Evolutionary conservation across 1,284 basidiomycete genomes (phyloP).

Genomic region (Malassezia slooffiae): DNA sequence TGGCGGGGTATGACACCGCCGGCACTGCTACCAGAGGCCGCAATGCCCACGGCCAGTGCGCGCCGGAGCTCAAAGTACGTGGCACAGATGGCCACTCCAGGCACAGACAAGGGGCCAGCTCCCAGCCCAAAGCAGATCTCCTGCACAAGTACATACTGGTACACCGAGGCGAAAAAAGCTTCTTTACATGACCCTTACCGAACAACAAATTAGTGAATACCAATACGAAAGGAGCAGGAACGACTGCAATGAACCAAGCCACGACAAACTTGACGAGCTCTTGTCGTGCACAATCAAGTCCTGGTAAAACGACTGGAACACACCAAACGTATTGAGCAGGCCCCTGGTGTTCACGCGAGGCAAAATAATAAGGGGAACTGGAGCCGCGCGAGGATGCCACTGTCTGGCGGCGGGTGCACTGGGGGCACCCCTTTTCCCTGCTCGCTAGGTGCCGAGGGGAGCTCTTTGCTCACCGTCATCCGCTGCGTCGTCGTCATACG

Average conservation of each 20-base stretch:
- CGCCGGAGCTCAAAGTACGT: conserved; percentile 6
- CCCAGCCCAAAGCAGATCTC: conserved; percentile 8
- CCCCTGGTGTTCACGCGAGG: too few species aligned
- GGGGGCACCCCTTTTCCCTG: too few species aligned
- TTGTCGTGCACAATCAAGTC: too few species aligned
- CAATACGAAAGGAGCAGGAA: conserved; percentile 26
- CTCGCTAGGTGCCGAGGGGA: too few species aligned
- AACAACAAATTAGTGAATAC: conserved; percentile 25
- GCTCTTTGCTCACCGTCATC: too few species aligned
- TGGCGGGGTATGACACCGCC: conserved; percentile 21
- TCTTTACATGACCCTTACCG: conserved; percentile 11
- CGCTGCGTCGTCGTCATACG: too few species aligned
- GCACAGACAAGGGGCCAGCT: conserved; percentile 12
- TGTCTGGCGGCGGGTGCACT: too few species aligned
- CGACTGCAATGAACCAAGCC: conserved; percentile 31
- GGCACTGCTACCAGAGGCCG: conserved; percentile 13
- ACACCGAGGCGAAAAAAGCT: background rate
- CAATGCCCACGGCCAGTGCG: conserved; percentile 5
- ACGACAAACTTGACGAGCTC: conserved; percentile 20
- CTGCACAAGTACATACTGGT: conserved; percentile 8
- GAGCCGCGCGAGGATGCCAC: too few species aligned
- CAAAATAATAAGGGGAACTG: too few species aligned
- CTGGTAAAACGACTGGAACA: too few species aligned
- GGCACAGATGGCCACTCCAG: conserved; percentile 3
- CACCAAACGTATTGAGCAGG: too few species aligned